Percentiles rank a stretch among this genome's conserved stretches.
Conservation (phyloP, 768 basidiomycete species). For the Paxillus involutus region DNA sequence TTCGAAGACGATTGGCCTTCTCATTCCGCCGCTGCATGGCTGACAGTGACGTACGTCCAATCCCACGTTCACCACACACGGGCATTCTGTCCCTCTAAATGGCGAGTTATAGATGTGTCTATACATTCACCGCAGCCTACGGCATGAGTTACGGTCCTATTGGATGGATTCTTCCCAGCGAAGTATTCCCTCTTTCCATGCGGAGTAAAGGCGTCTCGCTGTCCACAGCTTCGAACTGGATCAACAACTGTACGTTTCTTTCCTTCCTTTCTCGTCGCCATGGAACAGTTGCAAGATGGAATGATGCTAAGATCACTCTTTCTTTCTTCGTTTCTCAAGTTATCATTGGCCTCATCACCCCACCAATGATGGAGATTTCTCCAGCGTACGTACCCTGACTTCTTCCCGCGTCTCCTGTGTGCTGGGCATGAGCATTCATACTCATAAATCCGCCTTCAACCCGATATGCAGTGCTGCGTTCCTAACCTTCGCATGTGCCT, state of each 20-base stretch:
- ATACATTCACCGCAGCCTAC: conserved; percentile 75
- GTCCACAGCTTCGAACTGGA: conserved; percentile 84
- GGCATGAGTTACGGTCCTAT: conserved; percentile 79
- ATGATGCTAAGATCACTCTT: conserved; percentile 4
- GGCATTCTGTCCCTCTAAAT: background rate
- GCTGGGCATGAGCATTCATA: background rate
- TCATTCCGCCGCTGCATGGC: conserved; percentile 62
- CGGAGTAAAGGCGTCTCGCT: conserved; percentile 81
- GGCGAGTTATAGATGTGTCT: conserved; percentile 49
- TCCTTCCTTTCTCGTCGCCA: background rate
- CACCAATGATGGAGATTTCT: conserved; percentile 60
- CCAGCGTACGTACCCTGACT: conserved; percentile 42
- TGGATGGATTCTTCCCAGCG: conserved; percentile 81
- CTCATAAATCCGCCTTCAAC: background rate
- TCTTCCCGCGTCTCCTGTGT: background rate
- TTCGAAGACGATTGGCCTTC: conserved; percentile 58
- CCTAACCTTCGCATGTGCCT: conserved; percentile 61
- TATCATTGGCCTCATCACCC: conserved; percentile 73
- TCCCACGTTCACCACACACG: background rate
- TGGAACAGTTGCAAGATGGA: background rate
- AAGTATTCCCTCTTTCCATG: conserved; percentile 79
- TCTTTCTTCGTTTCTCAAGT: conserved; percentile 42
- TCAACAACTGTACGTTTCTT: conserved; percentile 65
- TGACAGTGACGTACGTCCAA: conserved; percentile 58
- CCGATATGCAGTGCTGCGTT: conserved; percentile 57